Base-by-base conservation (phyloP, 208 protist species). In the Trypanosoma boissoni region DNA sequence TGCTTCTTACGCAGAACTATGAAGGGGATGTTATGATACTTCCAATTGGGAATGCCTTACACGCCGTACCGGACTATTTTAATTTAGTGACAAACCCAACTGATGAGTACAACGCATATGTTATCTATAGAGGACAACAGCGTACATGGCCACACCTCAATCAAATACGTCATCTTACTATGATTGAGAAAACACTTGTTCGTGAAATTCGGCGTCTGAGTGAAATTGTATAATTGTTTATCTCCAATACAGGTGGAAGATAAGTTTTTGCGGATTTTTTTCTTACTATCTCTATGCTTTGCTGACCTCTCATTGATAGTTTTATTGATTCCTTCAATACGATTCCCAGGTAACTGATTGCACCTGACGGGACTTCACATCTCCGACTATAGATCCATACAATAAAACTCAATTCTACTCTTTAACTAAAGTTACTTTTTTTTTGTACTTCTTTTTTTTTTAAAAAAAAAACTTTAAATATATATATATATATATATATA, bases 31-130 rank as follows among this genome's bases (percentile, higher is more conserved):
- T 93, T 28, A 82, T 80, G 2, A 91, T 93, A 51, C 62, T 83
- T 26, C 83, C 86, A 9, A 52, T 82, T 23, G 76, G 78, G 16
- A 74, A 76, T 42, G 67, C 77, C 20, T 49, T 74, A 45, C 74
- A 64, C 8, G 73, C 72, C n/a, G 52, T 76, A 20, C 74, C 75
- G 27, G 78, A 92, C 62, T 87, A 84, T 43, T 44, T 81, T 24
- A 84, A 79, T 43, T 49, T 93, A 37, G 57, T 86, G 7, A 72
- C 61, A 44, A 93, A 91, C 64, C 83, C 86, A 3, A 83, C 60
- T 14, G 43, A 34, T 7, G 76, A 90, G 51, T 85, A 87, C 61
- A 85, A 91, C 55, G 71, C 70, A 27, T 77, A 68, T 46, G 68
- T 77, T 8, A 54, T 63, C 5, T 64, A 58, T 6, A 64, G 64